A percentile compares a stretch with the other conserved stretches of the same genome.
Conservation (phyloP, 192 early-diverging fungal species). For the Dissophora ornata region DNA sequence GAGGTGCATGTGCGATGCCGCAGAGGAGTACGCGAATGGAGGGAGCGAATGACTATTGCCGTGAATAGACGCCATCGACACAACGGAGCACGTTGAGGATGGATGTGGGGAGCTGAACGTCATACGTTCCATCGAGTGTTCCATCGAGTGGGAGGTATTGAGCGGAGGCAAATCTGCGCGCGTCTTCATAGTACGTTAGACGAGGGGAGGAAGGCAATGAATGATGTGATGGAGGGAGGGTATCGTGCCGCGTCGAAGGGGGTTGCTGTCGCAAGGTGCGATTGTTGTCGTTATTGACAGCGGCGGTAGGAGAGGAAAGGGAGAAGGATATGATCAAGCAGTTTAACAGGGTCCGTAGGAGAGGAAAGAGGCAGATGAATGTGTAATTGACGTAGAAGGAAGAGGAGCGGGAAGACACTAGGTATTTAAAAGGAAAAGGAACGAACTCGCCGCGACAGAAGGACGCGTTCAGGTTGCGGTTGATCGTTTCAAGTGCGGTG, state of each 20-base stretch:
- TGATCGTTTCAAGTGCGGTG: constrained; percentile 15
- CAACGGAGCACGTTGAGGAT: constrained; percentile 15
- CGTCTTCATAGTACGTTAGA: constrained; percentile 21
- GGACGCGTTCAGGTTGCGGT: constrained; percentile 16
- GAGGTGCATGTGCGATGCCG: not conserved
- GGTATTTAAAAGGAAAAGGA: constrained; percentile 16
- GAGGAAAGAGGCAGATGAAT: not conserved
- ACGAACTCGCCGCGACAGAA: not conserved
- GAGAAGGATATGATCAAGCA: no score
- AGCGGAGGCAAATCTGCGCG: constrained; percentile 25
- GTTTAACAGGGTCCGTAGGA: no score
- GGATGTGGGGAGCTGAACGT: constrained; percentile 27
- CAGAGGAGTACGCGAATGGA: not conserved
- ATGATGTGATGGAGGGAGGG: not conserved
- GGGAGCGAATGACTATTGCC: not conserved
- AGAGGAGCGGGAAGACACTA: not conserved
- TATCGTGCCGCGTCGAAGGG: not conserved
- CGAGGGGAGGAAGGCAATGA: not conserved
- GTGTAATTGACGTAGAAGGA: not conserved
- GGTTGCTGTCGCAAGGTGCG: no score
- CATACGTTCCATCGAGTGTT: constrained; percentile 39
- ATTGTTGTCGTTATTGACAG: not conserved
- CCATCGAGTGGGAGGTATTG: constrained; percentile 42
- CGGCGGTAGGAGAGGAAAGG: not conserved
- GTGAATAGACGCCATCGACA: constrained; percentile 19